Conservation (phyloP, 768 basidiomycete species). For the Artomyces pyxidatus region DNA sequence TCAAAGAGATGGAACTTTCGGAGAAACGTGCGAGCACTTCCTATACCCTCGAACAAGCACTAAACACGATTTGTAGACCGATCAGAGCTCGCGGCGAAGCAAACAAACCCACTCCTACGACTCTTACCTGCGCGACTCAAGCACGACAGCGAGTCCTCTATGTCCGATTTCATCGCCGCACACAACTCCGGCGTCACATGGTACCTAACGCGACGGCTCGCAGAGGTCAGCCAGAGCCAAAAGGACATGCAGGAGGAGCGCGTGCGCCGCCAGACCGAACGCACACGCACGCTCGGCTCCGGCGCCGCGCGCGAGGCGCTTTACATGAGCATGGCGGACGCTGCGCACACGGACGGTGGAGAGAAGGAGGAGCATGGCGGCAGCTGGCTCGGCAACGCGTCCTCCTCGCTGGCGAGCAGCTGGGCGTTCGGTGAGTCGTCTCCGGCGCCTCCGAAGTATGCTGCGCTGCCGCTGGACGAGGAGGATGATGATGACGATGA, state of each 20-base stretch:
- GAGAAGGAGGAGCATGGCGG: constrained; percentile 47
- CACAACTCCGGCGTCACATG: constrained; percentile 91
- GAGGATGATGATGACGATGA: constrained; percentile 49
- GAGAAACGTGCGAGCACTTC: constrained; percentile 69
- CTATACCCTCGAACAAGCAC: constrained; percentile 6
- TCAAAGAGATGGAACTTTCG: constrained; percentile 78
- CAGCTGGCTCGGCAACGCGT: constrained; percentile 40
- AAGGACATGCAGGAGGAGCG: constrained; percentile 93
- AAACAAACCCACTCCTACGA: constrained; percentile 55
- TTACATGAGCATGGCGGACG: constrained; percentile 16
- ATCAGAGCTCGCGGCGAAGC: constrained; percentile 54
- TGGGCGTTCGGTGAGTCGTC: constrained; percentile 39
- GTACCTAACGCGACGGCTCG: constrained; percentile 77
- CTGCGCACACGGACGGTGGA: constrained; percentile 16
- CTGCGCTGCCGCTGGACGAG: constrained; percentile 26
- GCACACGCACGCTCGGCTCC: constrained; percentile 76
- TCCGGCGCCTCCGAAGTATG: constrained; percentile 18
- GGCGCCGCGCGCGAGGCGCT: constrained; percentile 57
- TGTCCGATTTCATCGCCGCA: constrained; percentile 72
- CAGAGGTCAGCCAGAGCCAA: constrained; percentile 70
- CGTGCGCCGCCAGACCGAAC: constrained; percentile 78
- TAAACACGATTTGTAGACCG: constrained; percentile 40
- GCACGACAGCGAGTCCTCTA: constrained; percentile 42
- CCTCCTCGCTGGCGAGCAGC: constrained; percentile 29
- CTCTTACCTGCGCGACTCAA: constrained; percentile 66